These are phyloP conservation scores for Capsella rubella DNA, from an alignment of 441 rosid genomes.

Conservation along the genomic window DNA sequence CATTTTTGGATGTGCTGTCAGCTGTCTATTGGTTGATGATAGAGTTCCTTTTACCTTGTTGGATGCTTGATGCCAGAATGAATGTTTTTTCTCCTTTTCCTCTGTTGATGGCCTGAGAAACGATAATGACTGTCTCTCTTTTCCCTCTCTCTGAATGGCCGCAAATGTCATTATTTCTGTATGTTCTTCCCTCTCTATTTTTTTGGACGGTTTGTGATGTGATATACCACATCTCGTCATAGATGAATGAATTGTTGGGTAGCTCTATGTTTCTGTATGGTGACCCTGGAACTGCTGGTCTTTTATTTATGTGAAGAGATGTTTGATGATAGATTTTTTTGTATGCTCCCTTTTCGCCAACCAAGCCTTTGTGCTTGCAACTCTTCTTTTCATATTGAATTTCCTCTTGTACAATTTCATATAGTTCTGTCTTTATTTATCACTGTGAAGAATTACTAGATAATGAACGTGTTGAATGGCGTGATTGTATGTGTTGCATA, in stretches of 20 bases:
- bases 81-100: slow-evolving; percentile 9
- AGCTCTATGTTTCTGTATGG: slow-evolving; percentile 32
- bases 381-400: not conserved
- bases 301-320: slow-evolving; percentile 23
- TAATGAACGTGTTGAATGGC: slow-evolving; percentile 25
- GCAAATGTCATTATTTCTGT: slow-evolving; percentile 17
- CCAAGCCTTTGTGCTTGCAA: slow-evolving; percentile 36
- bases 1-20: slow-evolving; percentile 21
- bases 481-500: slow-evolving; percentile 28
- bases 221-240: slow-evolving; percentile 1
- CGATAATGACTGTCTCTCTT: slow-evolving; percentile 29
- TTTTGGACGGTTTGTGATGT: slow-evolving; percentile 35
- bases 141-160: slow-evolving; percentile 42
- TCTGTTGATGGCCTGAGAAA: slow-evolving; percentile 15
- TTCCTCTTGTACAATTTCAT: slow-evolving; percentile 15
- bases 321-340: slow-evolving; percentile 4
- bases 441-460: slow-evolving; percentile 23
- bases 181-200: slow-evolving; percentile 32
- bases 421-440: slow-evolving; percentile 14
- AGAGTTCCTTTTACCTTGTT: slow-evolving; percentile 16
- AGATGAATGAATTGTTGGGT: slow-evolving; percentile 27
- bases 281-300: not conserved
- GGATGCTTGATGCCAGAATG: slow-evolving; percentile 30
- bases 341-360: slow-evolving; percentile 6
- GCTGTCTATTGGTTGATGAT: slow-evolving; percentile 34